phyloP scores from a whole-genome alignment of 192 early-diverging fungal genomes.

The Podila minutissima region DNA sequence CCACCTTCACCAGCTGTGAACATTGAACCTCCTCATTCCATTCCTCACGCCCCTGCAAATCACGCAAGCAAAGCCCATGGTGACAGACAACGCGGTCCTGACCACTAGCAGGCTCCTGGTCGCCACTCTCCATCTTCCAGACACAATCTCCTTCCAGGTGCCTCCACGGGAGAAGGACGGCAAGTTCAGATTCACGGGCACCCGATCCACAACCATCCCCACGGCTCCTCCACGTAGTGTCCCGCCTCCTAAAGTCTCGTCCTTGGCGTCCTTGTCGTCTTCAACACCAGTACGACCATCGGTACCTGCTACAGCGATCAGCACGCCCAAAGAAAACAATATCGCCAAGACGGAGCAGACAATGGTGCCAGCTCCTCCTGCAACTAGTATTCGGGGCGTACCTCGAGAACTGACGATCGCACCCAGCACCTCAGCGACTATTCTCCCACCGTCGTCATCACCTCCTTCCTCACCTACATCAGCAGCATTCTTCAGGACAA shows the following conservation, averaged over 20 bases:
- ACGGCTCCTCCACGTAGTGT: not conserved
- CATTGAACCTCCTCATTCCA: too few species aligned
- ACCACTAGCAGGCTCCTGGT: conserved; percentile 68
- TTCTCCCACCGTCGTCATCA: not conserved
- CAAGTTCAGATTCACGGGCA: conserved; percentile 31
- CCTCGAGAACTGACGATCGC: conserved; percentile 8
- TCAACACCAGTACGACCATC: not conserved
- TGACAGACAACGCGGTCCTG: conserved; percentile 18
- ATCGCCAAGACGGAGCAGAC: conserved; percentile 47
- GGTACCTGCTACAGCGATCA: not conserved
- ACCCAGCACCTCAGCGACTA: conserved; percentile 7
- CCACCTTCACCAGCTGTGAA: not conserved
- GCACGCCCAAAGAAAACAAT: not conserved
- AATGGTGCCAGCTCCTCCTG: conserved; percentile 26
- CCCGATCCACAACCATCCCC: not conserved
- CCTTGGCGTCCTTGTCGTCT: not conserved
- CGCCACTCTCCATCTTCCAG: conserved; percentile 79
- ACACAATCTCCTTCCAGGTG: conserved; percentile 72
- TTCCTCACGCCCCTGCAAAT: too few species aligned
- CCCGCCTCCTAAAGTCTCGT: too few species aligned
- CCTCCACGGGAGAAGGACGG: conserved; percentile 50
- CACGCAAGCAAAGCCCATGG: conserved; percentile 10
- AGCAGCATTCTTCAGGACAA: conserved; percentile 23
- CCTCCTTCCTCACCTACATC: conserved; percentile 13
- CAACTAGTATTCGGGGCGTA: not conserved